Conservation (phyloP, 1,284 basidiomycete genomes). For the Microbotryum intermedium region DNA sequence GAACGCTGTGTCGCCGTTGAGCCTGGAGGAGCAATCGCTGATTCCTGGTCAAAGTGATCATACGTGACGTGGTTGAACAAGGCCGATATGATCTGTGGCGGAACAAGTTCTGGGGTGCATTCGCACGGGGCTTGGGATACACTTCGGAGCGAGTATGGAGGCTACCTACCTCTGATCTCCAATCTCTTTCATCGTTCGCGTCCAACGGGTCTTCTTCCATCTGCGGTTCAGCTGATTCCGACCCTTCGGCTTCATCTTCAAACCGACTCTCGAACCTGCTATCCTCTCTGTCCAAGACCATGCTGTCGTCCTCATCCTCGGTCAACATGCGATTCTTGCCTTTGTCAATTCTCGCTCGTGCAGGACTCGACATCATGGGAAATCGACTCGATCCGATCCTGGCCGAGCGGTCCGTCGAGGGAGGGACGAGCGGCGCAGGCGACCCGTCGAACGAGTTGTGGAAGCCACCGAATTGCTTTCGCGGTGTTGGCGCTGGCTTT, state of each 20-base stretch:
- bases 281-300: background rate
- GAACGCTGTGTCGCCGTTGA: background rate
- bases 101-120: background rate
- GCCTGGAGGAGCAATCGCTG: background rate
- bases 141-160: background rate
- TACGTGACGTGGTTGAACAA: constrained; percentile 20
- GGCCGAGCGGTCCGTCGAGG: background rate
- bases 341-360: background rate
- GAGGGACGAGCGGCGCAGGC: background rate
- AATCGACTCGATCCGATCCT: background rate
- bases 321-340: background rate
- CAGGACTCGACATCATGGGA: constrained; percentile 6
- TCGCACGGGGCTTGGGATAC: background rate
- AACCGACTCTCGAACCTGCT: background rate
- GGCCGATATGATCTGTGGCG: constrained; percentile 8
- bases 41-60: background rate
- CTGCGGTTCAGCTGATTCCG: no score
- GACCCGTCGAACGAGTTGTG: constrained; percentile 14
- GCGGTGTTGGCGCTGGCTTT: no score
- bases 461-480: constrained; percentile 6
- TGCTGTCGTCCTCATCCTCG: background rate
- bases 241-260: background rate
- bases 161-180: no score
- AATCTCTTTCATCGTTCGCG: no score
- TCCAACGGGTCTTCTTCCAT: background rate